A percentile compares a stretch with the other conserved stretches of the same genome.
Conservation (phyloP, 805 yeast species). For the Yamadazyma tumulicola region DNA sequence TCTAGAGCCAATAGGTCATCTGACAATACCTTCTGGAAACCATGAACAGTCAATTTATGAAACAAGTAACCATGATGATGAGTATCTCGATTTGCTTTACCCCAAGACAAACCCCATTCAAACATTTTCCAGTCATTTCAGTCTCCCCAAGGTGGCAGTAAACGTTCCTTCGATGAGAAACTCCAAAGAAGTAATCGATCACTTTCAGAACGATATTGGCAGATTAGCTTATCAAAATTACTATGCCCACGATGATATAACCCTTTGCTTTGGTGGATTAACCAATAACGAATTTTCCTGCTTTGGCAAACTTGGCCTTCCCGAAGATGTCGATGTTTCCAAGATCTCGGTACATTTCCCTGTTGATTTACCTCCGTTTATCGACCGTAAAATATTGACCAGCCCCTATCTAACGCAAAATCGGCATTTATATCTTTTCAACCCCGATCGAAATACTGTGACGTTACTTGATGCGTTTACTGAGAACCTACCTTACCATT, state of each 20-base stretch:
- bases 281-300: conserved; percentile 13
- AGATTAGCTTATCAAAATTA: conserved; percentile 29
- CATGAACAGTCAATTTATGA: conserved; percentile 2
- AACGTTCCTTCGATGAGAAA: conserved; percentile 17
- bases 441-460: conserved; percentile 30
- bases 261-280: conserved; percentile 39
- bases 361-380: conserved; percentile 37
- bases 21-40: background rate
- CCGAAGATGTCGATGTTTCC: conserved; percentile 23
- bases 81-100: conserved; percentile 3
- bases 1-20: conserved; percentile 19
- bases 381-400: conserved; percentile 31
- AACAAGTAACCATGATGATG: background rate
- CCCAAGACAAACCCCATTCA: conserved; percentile 9
- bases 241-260: conserved; percentile 26
- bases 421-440: conserved; percentile 22
- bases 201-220: conserved; percentile 11
- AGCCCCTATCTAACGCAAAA: conserved; percentile 44
- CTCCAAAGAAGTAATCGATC: conserved; percentile 4
- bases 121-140: conserved; percentile 25
- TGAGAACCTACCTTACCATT: conserved; percentile 43
- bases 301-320: conserved; percentile 29
- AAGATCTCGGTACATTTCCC: conserved; percentile 36
- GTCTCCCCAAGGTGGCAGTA: conserved; percentile 22
- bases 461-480: conserved; percentile 23